Percentiles rank a stretch among this genome's conserved stretches.
phyloP scores from a whole-genome alignment of 2,329 filamentous ascomycete genomes.

The Aschersonia sp. region DNA sequence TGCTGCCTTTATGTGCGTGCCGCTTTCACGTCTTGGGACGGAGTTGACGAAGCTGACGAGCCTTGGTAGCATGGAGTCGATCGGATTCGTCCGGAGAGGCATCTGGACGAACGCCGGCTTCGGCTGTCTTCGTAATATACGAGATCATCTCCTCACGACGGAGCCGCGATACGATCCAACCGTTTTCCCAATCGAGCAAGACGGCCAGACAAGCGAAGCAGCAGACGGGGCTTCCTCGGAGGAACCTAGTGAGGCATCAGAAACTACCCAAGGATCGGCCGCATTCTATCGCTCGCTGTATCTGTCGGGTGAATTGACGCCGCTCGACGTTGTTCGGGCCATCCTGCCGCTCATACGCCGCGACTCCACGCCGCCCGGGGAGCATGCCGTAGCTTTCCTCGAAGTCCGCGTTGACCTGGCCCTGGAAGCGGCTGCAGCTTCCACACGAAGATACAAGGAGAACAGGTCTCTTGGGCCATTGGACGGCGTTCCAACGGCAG shows the following conservation, averaged over 20 bases:
- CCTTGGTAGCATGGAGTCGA: conserved; percentile 32
- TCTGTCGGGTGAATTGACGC: conserved; percentile 53
- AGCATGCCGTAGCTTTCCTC: conserved; percentile 21
- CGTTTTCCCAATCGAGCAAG: conserved; percentile 34
- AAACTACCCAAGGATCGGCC: conserved; percentile 8
- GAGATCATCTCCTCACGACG: conserved; percentile 23
- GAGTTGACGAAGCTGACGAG: background rate
- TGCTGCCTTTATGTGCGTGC: conserved; percentile 37
- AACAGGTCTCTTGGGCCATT: conserved; percentile 53
- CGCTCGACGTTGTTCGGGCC: conserved; percentile 53
- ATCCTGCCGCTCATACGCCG: conserved; percentile 47
- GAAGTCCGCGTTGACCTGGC: conserved; percentile 22
- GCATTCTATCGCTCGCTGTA: conserved; percentile 58
- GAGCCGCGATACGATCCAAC: conserved; percentile 49
- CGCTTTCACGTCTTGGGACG: background rate
- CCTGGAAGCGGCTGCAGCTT: conserved; percentile 53
- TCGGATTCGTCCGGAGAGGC: conserved; percentile 43
- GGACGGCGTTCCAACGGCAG: conserved; percentile 68
- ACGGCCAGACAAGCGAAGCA: background rate
- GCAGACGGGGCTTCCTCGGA: background rate
- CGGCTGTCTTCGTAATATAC: conserved; percentile 29
- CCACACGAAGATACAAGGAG: conserved; percentile 54
- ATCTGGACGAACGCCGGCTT: conserved; percentile 58
- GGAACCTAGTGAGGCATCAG: background rate
- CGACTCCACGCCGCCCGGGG: conserved; percentile 42